Conservation (phyloP, 805 yeast genomes). For the Jamesozyma spencerorum region DNA sequence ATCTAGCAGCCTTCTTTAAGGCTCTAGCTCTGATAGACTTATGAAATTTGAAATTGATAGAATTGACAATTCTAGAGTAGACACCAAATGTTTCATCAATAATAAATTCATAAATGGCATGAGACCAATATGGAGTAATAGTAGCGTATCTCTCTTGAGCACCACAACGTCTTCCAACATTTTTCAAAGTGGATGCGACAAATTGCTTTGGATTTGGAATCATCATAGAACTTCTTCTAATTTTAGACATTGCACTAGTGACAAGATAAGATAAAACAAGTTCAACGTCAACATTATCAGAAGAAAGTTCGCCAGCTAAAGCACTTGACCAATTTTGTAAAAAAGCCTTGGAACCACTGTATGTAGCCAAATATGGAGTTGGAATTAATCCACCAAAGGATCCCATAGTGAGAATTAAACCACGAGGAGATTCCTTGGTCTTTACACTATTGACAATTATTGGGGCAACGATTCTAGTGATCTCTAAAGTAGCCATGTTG, state of each 20-base stretch:
- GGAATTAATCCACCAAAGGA: slow-evolving; percentile 94
- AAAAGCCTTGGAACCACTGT: slow-evolving; percentile 94
- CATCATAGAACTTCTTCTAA: slow-evolving; percentile 60
- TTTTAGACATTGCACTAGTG: slow-evolving; percentile 91
- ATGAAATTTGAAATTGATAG: slow-evolving; percentile 68
- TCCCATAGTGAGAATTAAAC: slow-evolving; percentile 88
- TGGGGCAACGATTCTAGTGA: slow-evolving; percentile 76
- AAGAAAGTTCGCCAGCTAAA: slow-evolving; percentile 71
- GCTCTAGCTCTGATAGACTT: slow-evolving; percentile 74
- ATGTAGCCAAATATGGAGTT: slow-evolving; percentile 83
- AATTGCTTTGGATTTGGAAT: slow-evolving; percentile 79
- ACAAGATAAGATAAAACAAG: slow-evolving; percentile 80
- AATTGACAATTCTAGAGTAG: slow-evolving; percentile 59
- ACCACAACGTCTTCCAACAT: slow-evolving; percentile 78
- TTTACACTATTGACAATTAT: slow-evolving; percentile 47
- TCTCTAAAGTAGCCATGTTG: slow-evolving; percentile 70
- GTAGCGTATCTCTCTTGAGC: slow-evolving; percentile 88
- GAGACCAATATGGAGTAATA: slow-evolving; percentile 85
- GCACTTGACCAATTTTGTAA: slow-evolving; percentile 89
- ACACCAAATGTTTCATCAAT: slow-evolving; percentile 77
- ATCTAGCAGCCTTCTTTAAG: slow-evolving; percentile 46
- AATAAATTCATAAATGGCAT: slow-evolving; percentile 82
- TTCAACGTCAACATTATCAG: slow-evolving; percentile 73
- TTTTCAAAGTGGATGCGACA: slow-evolving; percentile 60
- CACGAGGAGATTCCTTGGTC: slow-evolving; percentile 37